Base-by-base conservation (phyloP, 345 rosid species). In the Brassica napus region DNA sequence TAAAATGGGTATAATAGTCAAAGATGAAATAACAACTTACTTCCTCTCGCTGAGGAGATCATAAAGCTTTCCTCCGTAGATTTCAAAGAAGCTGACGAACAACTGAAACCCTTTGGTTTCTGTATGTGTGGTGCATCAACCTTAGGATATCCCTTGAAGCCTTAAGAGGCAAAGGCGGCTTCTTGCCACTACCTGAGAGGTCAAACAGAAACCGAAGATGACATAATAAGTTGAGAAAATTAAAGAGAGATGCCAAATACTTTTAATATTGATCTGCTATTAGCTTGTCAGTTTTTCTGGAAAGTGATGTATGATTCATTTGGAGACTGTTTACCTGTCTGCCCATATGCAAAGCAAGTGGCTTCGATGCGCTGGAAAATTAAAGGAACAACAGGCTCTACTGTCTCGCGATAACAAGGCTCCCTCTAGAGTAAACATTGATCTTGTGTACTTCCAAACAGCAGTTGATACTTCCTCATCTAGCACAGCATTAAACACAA, bases 301-400 rank as follows among this genome's bases (percentile, higher is more conserved):
- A 37, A 42, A n/a, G n/a, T n/a, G n/a, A n/a, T n/a, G n/a, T n/a
- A n/a, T n/a, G n/a, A n/a, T n/a, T n/a, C n/a, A n/a, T n/a, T n/a
- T n/a, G n/a, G n/a, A n/a, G n/a, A n/a, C n/a, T n/a, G n/a, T n/a
- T 81, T 72, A 94, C 97, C 97, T 84, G 98, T 94, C 82, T 94
- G 98, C 68, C 97, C 97, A 87, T 94, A 90, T 66, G 98, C 97
- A 88, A 94, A 94, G 88, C 97, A 94, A 81, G 98, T 94, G 67
- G 97, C 98, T 84, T 94, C 91, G 54, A 88, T 90, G 55, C 95
- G 92, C 73, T 92, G 97, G 74, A 94, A 94, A 74, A 94, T 92
- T 57, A 92, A 88, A 31, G 98, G 98, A 76, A 94, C 94, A 77
- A 94, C 91, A 62, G 97, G 97, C 91, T 94, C 95, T 82, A 94